Evolutionary conservation across 1,284 basidiomycete genomes (phyloP), one percentile per base, ranked within the genome.

Genomic region (Puccinia hordei): DNA sequence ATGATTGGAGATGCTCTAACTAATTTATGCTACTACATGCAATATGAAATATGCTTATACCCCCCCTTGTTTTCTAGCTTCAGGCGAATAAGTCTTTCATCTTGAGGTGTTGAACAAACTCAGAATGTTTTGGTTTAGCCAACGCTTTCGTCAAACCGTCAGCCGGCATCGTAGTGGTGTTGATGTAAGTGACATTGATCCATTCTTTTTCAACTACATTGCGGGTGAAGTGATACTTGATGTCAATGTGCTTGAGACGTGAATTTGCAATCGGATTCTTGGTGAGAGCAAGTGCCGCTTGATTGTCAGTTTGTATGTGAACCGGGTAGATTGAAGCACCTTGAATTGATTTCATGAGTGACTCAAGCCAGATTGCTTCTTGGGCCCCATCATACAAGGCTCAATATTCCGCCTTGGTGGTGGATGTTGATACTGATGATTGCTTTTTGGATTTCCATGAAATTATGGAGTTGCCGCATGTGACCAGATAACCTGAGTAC

Each of bases 381-480:
- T 73, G 71, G 33, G 19, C 51, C 15, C 49, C 71, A 9, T n/a
- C 71, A 30, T 53, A 73, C 4, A 73, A 12, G 2, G 71, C 44
- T 17, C 51, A 22, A n/a, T 73, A 73, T 24, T 73, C 71, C 1
- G 71, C 49, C 24, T 73, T 44, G 13, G 38, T 73, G 4, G 71
- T 49, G 6, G 38, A 73, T 0, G 51, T 13, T 4, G 49, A 53
- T 13, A 73, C 53, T 10, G 71, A 53, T 4, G 27, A 1, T 35
- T 73, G 46, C 35, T 55, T 73, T 41, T 55, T 49, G 5, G 46
- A 33, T 41, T 57, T 53, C 71, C 71, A 73, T 2, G 41, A 2
- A 35, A 73, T 38, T 3, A 53, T 24, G 22, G 27, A 51, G 49
- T 73, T 44, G 51, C 51, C 71, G 13, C 13, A 73, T 1, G 24